A percentile compares a stretch with the other conserved stretches of the same genome.
phyloP scores from a whole-genome alignment of 306 rosid species.

The Cucurbita argyrosperma region DNA sequence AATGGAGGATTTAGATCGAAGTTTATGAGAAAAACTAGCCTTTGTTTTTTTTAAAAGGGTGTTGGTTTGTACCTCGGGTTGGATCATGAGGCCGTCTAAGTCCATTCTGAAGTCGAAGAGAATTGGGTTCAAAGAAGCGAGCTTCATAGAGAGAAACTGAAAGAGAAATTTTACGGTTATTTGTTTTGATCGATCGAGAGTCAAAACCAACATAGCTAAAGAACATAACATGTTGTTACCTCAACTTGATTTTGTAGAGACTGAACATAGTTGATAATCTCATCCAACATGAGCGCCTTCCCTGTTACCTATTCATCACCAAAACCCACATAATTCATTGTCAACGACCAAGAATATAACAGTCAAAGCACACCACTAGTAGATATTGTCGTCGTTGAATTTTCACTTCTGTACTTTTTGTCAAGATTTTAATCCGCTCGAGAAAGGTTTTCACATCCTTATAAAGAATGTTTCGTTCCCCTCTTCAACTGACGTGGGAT shows the following conservation, averaged over 20 bases:
- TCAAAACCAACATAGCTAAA: neutral
- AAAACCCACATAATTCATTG: conserved; percentile 31
- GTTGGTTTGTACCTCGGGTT: conserved; percentile 38
- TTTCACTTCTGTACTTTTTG: too few relatives aligned
- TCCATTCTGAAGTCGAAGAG: conserved; percentile 55
- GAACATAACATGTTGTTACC: conserved; percentile 22
- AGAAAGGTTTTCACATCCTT: too few relatives aligned
- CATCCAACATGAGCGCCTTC: conserved; percentile 94
- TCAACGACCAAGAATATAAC: neutral
- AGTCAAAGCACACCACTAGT: too few relatives aligned
- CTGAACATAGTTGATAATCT: conserved; percentile 97
- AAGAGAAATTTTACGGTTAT: neutral
- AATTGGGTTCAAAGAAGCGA: conserved; percentile 62
- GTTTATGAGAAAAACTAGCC: neutral
- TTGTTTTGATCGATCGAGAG: too few relatives aligned
- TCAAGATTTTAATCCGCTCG: too few relatives aligned
- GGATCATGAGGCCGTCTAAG: conserved; percentile 31
- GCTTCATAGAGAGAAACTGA: conserved; percentile 89
- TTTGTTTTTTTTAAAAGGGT: neutral
- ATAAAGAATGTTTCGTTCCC: too few relatives aligned
- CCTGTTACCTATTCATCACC: conserved; percentile 55
- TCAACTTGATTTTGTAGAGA: conserved; percentile 96
- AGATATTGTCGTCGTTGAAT: too few relatives aligned
- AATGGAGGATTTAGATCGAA: neutral
- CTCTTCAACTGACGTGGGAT: too few relatives aligned